Conservation (phyloP, 495 filamentous ascomycete genomes). For the Penicillium salamii region DNA sequence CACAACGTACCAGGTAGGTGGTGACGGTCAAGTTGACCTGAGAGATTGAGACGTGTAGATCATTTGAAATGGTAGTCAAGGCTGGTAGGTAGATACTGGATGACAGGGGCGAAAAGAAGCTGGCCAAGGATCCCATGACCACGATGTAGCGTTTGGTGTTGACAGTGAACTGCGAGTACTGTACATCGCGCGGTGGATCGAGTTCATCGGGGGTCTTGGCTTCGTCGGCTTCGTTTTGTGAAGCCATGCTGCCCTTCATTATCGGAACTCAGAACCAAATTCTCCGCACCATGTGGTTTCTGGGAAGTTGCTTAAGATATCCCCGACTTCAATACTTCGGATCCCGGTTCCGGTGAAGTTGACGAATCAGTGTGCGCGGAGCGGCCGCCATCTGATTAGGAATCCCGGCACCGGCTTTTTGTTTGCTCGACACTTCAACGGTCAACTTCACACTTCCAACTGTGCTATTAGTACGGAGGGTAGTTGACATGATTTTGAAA, state of each 20-base stretch:
- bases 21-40: slow-evolving; percentile 47
- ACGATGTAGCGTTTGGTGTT: slow-evolving; percentile 13
- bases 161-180: slow-evolving; percentile 12
- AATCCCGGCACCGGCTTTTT: slow-evolving; percentile 5
- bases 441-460: no score
- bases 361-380: not conserved
- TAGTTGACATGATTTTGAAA: no score
- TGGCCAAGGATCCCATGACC: slow-evolving; percentile 14
- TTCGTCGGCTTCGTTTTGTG: not conserved
- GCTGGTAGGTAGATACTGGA: slow-evolving; percentile 47
- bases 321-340: not conserved
- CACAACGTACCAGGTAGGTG: slow-evolving; percentile 33
- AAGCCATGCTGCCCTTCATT: not conserved
- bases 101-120: slow-evolving; percentile 40
- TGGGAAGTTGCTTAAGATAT: not conserved
- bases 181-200: not conserved
- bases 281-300: slow-evolving; percentile 2
- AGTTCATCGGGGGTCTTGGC: not conserved
- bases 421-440: no score
- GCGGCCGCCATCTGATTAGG: not conserved
- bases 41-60: slow-evolving; percentile 30
- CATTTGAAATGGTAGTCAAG: slow-evolving; percentile 31
- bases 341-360: slow-evolving; percentile 6
- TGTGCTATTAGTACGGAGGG: no score
- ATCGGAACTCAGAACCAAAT: not conserved